These are phyloP conservation scores for Lenwebbia sp. DNA, from an alignment of 345 rosid genomes.

Conservation along the genomic window DNA sequence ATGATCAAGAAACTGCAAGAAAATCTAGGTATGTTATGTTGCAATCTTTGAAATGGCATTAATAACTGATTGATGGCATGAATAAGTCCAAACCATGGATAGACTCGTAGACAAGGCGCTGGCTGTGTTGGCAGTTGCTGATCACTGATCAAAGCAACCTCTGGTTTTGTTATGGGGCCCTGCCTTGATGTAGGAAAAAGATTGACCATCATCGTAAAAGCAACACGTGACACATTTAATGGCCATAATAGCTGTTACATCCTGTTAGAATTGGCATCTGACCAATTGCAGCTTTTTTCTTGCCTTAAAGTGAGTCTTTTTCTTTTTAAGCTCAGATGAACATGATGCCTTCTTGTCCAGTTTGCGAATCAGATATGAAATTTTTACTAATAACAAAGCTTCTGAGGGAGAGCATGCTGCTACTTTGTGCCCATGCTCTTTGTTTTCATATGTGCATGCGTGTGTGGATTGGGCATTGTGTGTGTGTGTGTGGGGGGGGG, in stretches of 20 bases:
- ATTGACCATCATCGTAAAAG: neutral
- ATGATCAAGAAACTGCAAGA: conserved; percentile 43
- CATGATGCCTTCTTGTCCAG: neutral
- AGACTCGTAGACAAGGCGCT: neutral
- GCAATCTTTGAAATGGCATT: neutral
- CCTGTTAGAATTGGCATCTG: neutral
- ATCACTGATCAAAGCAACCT: neutral
- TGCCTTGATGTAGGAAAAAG: neutral
- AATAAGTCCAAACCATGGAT: neutral
- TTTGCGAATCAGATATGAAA: neutral
- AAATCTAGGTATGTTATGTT: conserved; percentile 46
- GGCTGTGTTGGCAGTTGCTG: neutral
- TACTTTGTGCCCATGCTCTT: neutral
- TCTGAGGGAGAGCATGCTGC: neutral
- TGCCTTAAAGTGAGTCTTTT: neutral
- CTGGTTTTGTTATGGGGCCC: neutral
- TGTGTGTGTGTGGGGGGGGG: neutral
- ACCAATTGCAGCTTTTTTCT: neutral
- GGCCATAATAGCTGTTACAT: neutral
- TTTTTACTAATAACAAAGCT: neutral
- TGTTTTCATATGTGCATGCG: neutral
- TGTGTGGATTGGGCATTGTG: neutral
- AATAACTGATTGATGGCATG: neutral
- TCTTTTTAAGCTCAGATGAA: neutral
- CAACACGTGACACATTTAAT: neutral